Conservation (phyloP, 176 grass and related monocot species). For the Musa acuminata region DNA sequence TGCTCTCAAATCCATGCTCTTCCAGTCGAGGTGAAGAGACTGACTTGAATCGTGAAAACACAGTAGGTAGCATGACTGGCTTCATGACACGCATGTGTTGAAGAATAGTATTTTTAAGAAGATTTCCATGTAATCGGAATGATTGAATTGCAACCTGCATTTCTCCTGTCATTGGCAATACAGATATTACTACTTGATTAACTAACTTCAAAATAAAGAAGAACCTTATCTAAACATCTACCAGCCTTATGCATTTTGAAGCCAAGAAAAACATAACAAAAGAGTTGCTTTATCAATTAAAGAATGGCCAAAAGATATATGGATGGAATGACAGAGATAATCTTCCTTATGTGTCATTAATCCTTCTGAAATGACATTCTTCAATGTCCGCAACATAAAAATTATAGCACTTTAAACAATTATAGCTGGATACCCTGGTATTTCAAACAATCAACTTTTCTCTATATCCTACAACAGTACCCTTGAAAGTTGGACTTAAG, state of each 20-base stretch:
- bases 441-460: no score
- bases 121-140: constrained; percentile 42
- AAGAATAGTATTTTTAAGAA: constrained; percentile 46
- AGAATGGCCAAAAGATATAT: no score
- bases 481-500: no score
- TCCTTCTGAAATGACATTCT: neutral
- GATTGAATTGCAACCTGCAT: constrained; percentile 71
- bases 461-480: no score
- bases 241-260: neutral
- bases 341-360: neutral
- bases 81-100: constrained; percentile 36
- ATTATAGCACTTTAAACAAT: neutral
- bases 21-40: constrained; percentile 53
- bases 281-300: neutral
- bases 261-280: neutral
- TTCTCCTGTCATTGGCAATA: constrained; percentile 34
- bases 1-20: constrained; percentile 77
- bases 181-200: neutral
- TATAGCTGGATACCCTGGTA: no score
- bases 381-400: neutral
- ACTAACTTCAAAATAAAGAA: constrained; percentile 1
- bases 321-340: neutral
- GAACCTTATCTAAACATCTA: constrained; percentile 9
- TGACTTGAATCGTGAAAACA: constrained; percentile 53
- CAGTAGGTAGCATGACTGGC: constrained; percentile 37